phyloP scores from a whole-genome alignment of 352 stramenopile genomes.

The Globisporangium takayamanum region DNA sequence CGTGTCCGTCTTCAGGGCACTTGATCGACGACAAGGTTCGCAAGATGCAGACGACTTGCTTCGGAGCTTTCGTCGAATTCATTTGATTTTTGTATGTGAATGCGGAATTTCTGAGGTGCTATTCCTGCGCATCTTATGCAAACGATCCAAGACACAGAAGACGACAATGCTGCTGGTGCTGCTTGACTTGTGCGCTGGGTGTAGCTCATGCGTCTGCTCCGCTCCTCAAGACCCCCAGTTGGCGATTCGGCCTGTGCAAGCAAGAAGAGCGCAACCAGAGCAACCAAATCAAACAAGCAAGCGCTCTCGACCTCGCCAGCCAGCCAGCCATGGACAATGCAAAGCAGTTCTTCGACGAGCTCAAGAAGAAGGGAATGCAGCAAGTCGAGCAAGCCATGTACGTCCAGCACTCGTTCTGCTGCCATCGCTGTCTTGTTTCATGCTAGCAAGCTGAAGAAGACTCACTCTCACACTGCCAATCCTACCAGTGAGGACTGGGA shows the following conservation, averaged over 20 bases:
- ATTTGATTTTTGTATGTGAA: no score
- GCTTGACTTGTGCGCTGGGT: not conserved
- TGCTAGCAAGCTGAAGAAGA: not conserved
- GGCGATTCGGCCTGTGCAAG: no score
- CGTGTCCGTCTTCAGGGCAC: no score
- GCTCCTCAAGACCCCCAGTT: no score
- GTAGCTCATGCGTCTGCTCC: no score
- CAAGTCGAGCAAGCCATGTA: slow-evolving; percentile 41
- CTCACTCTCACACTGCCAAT: not conserved
- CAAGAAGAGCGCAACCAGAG: no score
- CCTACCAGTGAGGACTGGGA: slow-evolving; percentile 54
- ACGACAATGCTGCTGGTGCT: not conserved
- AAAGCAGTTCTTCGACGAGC: slow-evolving; percentile 31
- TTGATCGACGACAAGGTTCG: no score
- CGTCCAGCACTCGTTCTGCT: slow-evolving; percentile 1
- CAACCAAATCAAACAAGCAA: no score
- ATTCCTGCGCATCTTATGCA: not conserved
- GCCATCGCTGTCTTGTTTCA: not conserved
- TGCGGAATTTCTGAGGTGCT: not conserved
- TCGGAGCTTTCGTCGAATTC: no score
- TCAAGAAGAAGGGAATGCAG: slow-evolving; percentile 47
- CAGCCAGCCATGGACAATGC: slow-evolving; percentile 19
- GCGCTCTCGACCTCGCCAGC: no score
- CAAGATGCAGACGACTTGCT: no score
- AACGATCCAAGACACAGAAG: not conserved